These are phyloP conservation scores for Trichoderma arundinaceum DNA, from an alignment of 2,329 filamentous ascomycete genomes.

Conservation along the genomic window DNA sequence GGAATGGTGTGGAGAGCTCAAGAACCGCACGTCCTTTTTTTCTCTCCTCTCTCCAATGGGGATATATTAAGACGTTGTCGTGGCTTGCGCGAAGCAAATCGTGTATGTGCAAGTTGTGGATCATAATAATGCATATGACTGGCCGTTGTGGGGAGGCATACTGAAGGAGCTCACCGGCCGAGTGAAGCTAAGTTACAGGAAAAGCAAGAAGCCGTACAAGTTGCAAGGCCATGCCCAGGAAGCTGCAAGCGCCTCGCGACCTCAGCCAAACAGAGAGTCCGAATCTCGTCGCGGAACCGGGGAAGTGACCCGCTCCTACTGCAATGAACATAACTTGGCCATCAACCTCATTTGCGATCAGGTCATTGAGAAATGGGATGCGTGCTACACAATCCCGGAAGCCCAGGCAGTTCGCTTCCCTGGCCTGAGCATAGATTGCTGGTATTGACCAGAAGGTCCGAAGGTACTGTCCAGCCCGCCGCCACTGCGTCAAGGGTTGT, in stretches of 20 bases:
- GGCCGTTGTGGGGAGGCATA: constrained; percentile 6
- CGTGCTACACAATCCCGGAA: constrained; percentile 28
- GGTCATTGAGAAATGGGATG: constrained; percentile 10
- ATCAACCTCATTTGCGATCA: constrained; percentile 33
- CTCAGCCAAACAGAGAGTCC: constrained; percentile 40
- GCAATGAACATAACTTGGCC: constrained; percentile 34
- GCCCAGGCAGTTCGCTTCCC: constrained; percentile 16
- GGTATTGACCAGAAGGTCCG: constrained; percentile 3
- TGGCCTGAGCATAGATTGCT: constrained; percentile 13
- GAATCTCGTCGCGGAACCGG: constrained; percentile 30
- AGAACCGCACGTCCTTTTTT: constrained; percentile 42
- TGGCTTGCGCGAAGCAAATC: constrained; percentile 21
- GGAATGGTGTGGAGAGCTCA: constrained; percentile 44
- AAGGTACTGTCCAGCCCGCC: constrained; percentile 8
- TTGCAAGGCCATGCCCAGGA: constrained; percentile 38
- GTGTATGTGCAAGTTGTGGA: constrained; percentile 26
- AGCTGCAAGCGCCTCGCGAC: constrained; percentile 38
- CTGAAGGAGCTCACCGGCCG: constrained; percentile 12
- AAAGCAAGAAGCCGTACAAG: constrained; percentile 43
- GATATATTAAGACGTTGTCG: constrained; percentile 29
- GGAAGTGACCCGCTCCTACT: constrained; percentile 34
- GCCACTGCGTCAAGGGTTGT: constrained; percentile 15
- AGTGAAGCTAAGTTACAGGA: constrained; percentile 33
- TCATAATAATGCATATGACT: constrained; percentile 24
- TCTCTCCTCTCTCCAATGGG: constrained; percentile 35